Percentiles rank a stretch among this genome's conserved stretches.
phyloP scores from a whole-genome alignment of 2,329 filamentous ascomycete genomes.

The Sporothrix pallida region DNA sequence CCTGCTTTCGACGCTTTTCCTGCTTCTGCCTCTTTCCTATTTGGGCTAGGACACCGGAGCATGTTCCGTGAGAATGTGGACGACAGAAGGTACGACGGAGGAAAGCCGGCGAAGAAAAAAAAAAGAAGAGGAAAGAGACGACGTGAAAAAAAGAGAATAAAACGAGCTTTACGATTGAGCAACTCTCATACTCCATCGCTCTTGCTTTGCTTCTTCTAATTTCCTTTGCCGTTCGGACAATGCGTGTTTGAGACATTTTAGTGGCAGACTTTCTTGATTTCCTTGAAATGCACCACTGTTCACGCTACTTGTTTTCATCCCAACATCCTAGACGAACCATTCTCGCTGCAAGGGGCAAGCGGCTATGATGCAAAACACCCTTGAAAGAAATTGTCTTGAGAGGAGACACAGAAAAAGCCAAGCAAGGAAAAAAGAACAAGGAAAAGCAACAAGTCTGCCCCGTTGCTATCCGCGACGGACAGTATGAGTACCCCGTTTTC shows the following conservation, averaged over 20 bases:
- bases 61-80: neutral
- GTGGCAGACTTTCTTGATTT: neutral
- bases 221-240: slow-evolving; percentile 19
- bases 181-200: neutral
- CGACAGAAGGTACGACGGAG: neutral
- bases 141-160: neutral
- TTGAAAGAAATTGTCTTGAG: neutral
- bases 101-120: neutral
- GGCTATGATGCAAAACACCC: neutral
- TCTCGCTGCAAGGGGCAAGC: slow-evolving; percentile 18
- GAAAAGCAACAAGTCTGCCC: too few relatives aligned
- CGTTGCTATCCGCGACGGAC: too few relatives aligned
- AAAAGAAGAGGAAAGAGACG: neutral
- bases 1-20: neutral
- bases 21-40: slow-evolving; percentile 11
- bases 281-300: neutral
- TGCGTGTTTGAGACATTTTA: slow-evolving; percentile 25
- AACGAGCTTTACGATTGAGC: neutral
- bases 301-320: neutral
- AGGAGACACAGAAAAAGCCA: neutral
- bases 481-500: neutral
- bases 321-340: neutral
- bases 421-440: too few relatives aligned
- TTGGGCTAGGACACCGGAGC: neutral
- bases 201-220: slow-evolving; percentile 8